Evolutionary conservation across 768 basidiomycete genomes (phyloP).

Genomic region (Boletales sp.): DNA sequence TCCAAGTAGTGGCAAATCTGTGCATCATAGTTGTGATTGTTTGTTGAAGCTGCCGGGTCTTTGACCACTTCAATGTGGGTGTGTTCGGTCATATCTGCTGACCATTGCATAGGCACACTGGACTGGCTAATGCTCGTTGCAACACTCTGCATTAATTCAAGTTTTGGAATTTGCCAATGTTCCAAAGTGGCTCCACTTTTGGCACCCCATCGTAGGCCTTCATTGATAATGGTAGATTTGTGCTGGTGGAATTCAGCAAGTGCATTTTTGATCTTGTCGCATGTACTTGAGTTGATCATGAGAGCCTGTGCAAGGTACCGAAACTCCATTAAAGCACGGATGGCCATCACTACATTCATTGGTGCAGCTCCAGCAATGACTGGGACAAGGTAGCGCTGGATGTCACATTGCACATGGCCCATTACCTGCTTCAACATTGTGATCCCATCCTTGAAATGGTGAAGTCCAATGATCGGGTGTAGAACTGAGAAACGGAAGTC

Average conservation of each 20-base stretch:
- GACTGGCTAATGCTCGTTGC: not conserved
- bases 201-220: constrained; percentile 26
- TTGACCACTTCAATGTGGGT: too few relatives aligned
- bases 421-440: constrained; percentile 40
- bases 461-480: constrained; percentile 20
- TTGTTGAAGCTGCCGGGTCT: too few relatives aligned
- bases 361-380: constrained; percentile 34
- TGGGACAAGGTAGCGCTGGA: constrained; percentile 34
- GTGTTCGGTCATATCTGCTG: not conserved
- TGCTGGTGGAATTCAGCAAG: constrained; percentile 32
- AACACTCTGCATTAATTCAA: not conserved
- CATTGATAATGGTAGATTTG: constrained; percentile 33
- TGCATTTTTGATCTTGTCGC: constrained; percentile 16
- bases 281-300: constrained; percentile 20
- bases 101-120: not conserved
- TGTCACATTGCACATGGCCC: constrained; percentile 36
- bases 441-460: constrained; percentile 38
- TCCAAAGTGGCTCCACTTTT: constrained; percentile 18
- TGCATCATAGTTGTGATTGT: too few relatives aligned
- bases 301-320: constrained; percentile 33
- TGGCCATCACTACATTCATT: constrained; percentile 25
- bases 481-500: constrained; percentile 5
- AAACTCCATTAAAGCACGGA: constrained; percentile 38
- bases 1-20: too few relatives aligned
- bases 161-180: constrained; percentile 41